Evolutionary conservation across 371 early-diverging fungal genomes (phyloP).

Genomic region (Mucor piriformis): DNA sequence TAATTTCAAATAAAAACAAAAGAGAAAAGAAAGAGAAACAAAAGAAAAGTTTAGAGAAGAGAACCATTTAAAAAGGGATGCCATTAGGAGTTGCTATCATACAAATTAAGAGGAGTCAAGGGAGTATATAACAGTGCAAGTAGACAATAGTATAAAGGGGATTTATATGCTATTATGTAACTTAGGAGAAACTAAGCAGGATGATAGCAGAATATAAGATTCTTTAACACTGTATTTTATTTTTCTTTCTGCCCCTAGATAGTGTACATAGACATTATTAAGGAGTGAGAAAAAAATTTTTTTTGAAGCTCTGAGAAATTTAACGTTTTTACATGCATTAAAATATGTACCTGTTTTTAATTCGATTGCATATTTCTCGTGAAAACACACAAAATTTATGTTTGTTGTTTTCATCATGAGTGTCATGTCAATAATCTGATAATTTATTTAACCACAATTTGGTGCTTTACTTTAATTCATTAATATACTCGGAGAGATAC

Average conservation of each 20-base stretch:
- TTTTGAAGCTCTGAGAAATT: no score
- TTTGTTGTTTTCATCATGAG: no score
- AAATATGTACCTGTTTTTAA: no score
- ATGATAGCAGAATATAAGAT: not conserved
- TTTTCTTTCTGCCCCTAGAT: no score
- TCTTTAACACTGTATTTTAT: not conserved
- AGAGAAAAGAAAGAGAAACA: not conserved
- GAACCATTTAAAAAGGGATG: not conserved
- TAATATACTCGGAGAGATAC: constrained; percentile 11
- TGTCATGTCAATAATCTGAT: not conserved
- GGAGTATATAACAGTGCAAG: not conserved
- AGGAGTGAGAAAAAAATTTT: no score
- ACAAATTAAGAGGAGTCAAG: not conserved
- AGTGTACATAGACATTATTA: no score
- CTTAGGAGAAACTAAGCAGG: not conserved
- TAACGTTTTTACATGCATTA: no score
- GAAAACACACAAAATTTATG: no score
- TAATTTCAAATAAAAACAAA: constrained; percentile 1
- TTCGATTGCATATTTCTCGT: no score
- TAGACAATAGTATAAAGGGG: constrained; percentile 4
- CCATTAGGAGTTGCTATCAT: constrained; percentile 5
- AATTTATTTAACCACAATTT: constrained; percentile 14
- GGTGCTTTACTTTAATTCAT: not conserved
- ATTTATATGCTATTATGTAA: not conserved
- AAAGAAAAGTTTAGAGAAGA: constrained; percentile 2